Conservation (phyloP, 257 asterid species). For the Schizonepeta tenuifolia region DNA sequence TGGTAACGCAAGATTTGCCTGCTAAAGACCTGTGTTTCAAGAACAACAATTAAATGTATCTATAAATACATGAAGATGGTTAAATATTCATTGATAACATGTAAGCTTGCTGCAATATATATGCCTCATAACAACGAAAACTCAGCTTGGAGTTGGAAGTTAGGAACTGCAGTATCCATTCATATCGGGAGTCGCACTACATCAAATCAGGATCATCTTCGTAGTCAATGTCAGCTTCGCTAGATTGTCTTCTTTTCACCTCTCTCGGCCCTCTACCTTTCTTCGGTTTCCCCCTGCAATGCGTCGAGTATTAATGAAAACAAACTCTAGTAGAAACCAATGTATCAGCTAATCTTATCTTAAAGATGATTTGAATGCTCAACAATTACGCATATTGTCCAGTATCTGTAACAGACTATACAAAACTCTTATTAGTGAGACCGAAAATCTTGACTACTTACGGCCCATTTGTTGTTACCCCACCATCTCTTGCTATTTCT, state of each 20-base stretch:
- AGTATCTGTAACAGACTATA: neutral
- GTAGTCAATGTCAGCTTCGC: constrained; percentile 87
- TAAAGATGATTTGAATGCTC: neutral
- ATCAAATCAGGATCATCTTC: constrained; percentile 94
- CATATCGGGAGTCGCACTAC: constrained; percentile 38
- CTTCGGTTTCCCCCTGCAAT: constrained; percentile 84
- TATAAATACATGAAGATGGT: constrained; percentile 16
- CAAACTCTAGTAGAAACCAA: neutral
- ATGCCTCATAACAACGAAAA: constrained; percentile 15
- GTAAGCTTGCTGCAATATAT: constrained; percentile 23
- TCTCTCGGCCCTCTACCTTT: constrained; percentile 92
- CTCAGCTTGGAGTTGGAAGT: neutral
- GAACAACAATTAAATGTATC: constrained; percentile 31
- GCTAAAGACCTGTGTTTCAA: constrained; percentile 15
- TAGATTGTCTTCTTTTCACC: constrained; percentile 88
- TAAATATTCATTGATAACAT: constrained; percentile 7
- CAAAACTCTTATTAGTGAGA: neutral
- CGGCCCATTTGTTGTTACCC: constrained; percentile 78
- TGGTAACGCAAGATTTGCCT: constrained; percentile 5
- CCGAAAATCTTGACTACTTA: constrained; percentile 46
- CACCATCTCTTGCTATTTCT: constrained; percentile 91
- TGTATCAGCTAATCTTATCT: neutral
- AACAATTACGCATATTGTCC: neutral
- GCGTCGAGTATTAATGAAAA: constrained; percentile 7
- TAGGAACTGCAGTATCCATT: constrained; percentile 4